These are phyloP conservation scores for Lunasporangiospora selenospora DNA, from an alignment of 192 early-diverging fungal genomes.

Conservation along the genomic window DNA sequence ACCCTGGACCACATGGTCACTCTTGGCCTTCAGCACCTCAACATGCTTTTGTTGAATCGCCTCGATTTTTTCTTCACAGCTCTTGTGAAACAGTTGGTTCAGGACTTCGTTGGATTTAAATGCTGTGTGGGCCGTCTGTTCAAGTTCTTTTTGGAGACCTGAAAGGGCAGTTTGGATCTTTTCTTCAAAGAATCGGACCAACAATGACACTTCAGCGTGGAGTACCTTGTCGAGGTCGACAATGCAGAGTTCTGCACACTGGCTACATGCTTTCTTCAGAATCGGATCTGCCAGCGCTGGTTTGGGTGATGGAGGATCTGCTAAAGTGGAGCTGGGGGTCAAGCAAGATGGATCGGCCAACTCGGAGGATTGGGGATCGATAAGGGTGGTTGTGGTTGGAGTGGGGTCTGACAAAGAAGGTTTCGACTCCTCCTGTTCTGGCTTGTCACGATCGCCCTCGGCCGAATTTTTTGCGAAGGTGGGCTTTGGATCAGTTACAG, in stretches of 20 bases:
- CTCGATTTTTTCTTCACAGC: not conserved
- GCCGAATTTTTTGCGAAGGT: no score
- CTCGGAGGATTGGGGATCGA: no score
- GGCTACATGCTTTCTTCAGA: slow-evolving; percentile 4
- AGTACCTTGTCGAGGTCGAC: not conserved
- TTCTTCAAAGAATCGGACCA: slow-evolving; percentile 1
- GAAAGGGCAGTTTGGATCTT: slow-evolving; percentile 7
- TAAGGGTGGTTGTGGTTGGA: no score
- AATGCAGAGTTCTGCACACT: slow-evolving; percentile 8
- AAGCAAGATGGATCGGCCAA: no score
- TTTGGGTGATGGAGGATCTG: no score
- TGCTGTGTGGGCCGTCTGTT: no score
- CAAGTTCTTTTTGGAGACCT: not conserved
- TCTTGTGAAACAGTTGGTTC: not conserved
- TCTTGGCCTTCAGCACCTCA: not conserved
- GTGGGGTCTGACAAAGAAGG: no score
- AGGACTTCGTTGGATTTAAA: no score
- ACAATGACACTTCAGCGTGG: slow-evolving; percentile 2
- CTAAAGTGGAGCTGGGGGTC: no score
- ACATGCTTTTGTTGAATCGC: not conserved
- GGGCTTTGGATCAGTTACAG: no score
- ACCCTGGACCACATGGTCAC: not conserved
- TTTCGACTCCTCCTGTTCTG: no score
- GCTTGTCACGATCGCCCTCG: no score
- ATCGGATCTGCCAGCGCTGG: not conserved